These are phyloP conservation scores for Cenococcum geophilum DNA, from an alignment of 495 filamentous ascomycete species.

Conservation along the genomic window DNA sequence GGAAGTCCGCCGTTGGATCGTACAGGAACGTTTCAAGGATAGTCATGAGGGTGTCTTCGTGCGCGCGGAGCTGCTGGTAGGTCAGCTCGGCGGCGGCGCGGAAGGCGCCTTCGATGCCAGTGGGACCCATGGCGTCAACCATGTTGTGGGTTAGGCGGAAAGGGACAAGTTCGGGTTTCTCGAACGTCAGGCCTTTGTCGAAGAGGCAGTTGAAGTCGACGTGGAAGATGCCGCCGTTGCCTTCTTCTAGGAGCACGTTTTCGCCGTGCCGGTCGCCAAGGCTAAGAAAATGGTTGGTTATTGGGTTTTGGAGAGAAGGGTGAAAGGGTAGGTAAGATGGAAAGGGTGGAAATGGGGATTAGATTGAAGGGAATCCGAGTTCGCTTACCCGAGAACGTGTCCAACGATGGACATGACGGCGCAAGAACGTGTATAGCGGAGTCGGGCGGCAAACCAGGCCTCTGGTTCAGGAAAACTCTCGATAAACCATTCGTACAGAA, in stretches of 20 bases:
- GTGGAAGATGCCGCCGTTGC: conserved; percentile 88
- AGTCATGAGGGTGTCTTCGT: conserved; percentile 94
- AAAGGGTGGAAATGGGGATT: too few relatives aligned
- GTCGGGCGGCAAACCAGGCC: conserved; percentile 83
- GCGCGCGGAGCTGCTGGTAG: conserved; percentile 72
- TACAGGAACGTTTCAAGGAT: conserved; percentile 94
- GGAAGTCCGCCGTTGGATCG: conserved; percentile 91
- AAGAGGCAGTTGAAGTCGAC: conserved; percentile 99
- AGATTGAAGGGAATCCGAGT: background rate
- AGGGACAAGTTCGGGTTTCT: conserved; percentile 91
- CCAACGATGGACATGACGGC: conserved; percentile 98
- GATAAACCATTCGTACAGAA: conserved; percentile 91
- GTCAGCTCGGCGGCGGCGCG: conserved; percentile 85
- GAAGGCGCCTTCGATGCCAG: conserved; percentile 90
- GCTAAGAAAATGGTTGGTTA: conserved; percentile 26
- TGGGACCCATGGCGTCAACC: conserved; percentile 90
- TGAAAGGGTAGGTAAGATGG: background rate
- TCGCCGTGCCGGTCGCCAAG: conserved; percentile 97
- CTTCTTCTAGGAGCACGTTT: conserved; percentile 93
- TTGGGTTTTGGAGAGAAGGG: background rate
- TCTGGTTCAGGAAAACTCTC: conserved; percentile 90
- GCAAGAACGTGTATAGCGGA: conserved; percentile 85
- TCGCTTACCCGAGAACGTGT: conserved; percentile 67
- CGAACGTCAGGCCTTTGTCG: conserved; percentile 95
- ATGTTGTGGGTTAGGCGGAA: conserved; percentile 98